Base-by-base conservation (phyloP, 2,329 filamentous ascomycete genomes). In the Colletotrichum shisoi region DNA sequence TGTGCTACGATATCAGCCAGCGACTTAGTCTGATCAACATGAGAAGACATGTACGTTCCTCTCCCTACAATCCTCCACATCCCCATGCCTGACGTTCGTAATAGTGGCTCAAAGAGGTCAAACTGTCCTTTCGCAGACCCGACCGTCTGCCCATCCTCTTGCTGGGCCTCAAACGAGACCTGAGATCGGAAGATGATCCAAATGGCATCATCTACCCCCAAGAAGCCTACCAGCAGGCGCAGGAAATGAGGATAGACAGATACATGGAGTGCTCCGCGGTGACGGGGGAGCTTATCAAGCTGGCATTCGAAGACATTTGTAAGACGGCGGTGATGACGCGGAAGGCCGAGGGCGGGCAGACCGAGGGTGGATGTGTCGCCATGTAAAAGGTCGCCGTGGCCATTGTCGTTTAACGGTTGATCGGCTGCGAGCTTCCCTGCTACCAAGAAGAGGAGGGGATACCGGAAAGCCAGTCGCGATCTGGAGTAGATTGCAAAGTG, bases 201-300 rank as follows among this genome's bases (percentile, higher is more conserved):
- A 86, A 87, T 67, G 85, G 85, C 37, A 82, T 85, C 70, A 85
- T 89, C 58, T 85, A 86, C 68, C 87, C 87, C 12, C 83, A 89
- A 68, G 87, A 89, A 74, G 87, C 81, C 1, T 86, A 87, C 72
- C 80, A 80, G 31, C 74, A 83, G 57, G 82, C 87, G 24, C 85
- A 88, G 72, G 81, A 83, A 70, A 81, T 89, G 80, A 79, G 87
- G 59, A 85, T 82, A 53, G 87, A 89, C 75, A 84, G 84, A 69
- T 89, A 89, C 71, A 83, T 88, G 74, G 87, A 89, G 72, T 89
- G 87, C 76, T 88, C 86, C 1, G 85, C 87, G 7, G 77, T 83
- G 54, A 87, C 85, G 3, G 87, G 87, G 17, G 85, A 88, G 76
- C 79, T 89, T 60, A 73, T 89, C 51, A 78, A 81, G 70, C 77